A percentile compares a stretch with the other conserved stretches of the same genome.
Conservation (phyloP, 129 eudicot species). For the Helianthus tuberosus region DNA sequence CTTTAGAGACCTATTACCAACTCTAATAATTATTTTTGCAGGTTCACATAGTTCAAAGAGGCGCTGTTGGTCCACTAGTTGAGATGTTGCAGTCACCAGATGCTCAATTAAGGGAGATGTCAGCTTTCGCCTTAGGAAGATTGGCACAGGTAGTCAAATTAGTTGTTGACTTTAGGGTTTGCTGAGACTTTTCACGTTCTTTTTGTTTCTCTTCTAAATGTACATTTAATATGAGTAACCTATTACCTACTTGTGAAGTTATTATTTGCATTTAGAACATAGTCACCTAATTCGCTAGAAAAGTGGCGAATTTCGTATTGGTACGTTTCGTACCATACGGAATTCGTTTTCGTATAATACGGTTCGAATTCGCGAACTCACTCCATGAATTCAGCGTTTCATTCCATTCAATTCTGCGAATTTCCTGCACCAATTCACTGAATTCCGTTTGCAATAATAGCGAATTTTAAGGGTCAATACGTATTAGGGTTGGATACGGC, state of each 20-base stretch:
- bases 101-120: conserved; percentile 65
- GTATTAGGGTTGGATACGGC: no score
- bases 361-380: no score
- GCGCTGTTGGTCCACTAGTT: conserved; percentile 60
- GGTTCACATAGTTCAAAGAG: conserved; percentile 74
- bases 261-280: conserved; percentile 7
- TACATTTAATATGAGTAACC: not conserved
- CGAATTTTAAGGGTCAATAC: no score
- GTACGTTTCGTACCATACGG: no score
- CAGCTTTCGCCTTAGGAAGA: conserved; percentile 70
- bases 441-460: no score
- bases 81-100: conserved; percentile 67
- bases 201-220: not conserved
- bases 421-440: no score
- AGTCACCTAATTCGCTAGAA: no score
- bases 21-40: conserved; percentile 20
- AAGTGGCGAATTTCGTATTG: no score
- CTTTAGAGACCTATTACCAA: not conserved
- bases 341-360: no score
- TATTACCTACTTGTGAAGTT: not conserved
- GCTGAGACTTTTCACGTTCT: not conserved
- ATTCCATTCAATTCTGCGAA: no score
- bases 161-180: not conserved
- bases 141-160: conserved; percentile 56
- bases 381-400: no score